phyloP scores from a whole-genome alignment of 2,329 filamentous ascomycete genomes.

The Aureobasidium namibiae region DNA sequence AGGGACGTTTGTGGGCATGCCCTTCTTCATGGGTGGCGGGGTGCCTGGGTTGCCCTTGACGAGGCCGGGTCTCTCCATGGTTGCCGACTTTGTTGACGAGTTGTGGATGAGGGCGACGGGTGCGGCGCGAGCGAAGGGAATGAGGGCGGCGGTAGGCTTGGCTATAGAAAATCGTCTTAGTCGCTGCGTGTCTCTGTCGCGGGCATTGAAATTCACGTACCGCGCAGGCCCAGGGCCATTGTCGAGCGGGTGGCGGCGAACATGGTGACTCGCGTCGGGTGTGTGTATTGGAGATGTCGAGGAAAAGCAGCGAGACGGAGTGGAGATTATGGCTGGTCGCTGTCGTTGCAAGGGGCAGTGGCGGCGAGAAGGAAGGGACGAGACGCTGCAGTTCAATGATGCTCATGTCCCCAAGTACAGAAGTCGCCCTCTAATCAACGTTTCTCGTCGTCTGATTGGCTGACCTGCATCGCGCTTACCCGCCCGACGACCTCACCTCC shows the following conservation, averaged over 20 bases:
- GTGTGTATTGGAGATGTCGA: background rate
- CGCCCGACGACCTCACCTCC: background rate
- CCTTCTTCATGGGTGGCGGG: slow-evolving; percentile 41
- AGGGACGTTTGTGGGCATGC: slow-evolving; percentile 59
- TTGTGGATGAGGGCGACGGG: slow-evolving; percentile 56
- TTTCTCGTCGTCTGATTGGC: slow-evolving; percentile 1
- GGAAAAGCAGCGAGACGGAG: background rate
- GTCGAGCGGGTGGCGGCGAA: slow-evolving; percentile 43
- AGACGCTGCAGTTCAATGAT: slow-evolving; percentile 12
- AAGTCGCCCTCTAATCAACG: background rate
- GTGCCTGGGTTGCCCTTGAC: slow-evolving; percentile 47
- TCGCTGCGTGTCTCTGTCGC: background rate
- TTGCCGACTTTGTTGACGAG: slow-evolving; percentile 55
- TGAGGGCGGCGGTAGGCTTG: slow-evolving; percentile 55
- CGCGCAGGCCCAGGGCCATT: slow-evolving; percentile 47
- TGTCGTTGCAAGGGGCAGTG: slow-evolving; percentile 4
- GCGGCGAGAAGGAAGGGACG: slow-evolving; percentile 3
- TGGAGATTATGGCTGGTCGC: background rate
- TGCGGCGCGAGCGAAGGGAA: slow-evolving; percentile 52
- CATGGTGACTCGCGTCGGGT: slow-evolving; percentile 30
- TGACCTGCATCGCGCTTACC: background rate
- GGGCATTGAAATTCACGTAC: slow-evolving; percentile 28
- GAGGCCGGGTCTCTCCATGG: slow-evolving; percentile 44
- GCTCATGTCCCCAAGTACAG: background rate
- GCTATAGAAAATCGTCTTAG: slow-evolving; percentile 36